Conservation (phyloP, 2,329 filamentous ascomycete genomes). For the Neurospora sp. region DNA sequence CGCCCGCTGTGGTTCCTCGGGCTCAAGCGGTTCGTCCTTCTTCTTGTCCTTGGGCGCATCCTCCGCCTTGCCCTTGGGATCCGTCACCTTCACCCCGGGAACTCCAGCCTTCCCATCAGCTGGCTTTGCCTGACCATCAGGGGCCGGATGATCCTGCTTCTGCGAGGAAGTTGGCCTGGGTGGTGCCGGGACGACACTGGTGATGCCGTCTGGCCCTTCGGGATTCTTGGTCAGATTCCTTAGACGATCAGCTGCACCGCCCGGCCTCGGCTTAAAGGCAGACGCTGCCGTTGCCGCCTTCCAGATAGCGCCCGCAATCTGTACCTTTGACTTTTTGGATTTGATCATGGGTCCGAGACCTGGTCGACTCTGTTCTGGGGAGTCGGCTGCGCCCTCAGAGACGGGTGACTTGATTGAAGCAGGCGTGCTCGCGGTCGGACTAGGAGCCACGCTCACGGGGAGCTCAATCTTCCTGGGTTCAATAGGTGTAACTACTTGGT, state of each 20-base stretch:
- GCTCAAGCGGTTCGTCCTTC: neutral
- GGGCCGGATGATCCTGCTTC: constrained; percentile 25
- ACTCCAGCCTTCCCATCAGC: constrained; percentile 25
- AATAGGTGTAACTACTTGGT: constrained; percentile 9
- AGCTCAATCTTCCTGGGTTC: constrained; percentile 8
- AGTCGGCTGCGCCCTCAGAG: constrained; percentile 18
- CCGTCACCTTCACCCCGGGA: constrained; percentile 50
- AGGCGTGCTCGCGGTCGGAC: constrained; percentile 19
- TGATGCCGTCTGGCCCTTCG: constrained; percentile 80
- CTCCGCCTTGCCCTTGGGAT: constrained; percentile 27
- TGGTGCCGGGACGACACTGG: constrained; percentile 75
- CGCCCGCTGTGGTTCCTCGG: constrained; percentile 46
- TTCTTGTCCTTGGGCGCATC: neutral
- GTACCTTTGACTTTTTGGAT: constrained; percentile 60
- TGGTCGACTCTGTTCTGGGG: constrained; percentile 42
- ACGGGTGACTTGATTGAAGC: constrained; percentile 10
- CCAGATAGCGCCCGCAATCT: constrained; percentile 66
- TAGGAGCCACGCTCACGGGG: constrained; percentile 5
- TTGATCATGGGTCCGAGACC: constrained; percentile 88
- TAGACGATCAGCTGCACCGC: constrained; percentile 74
- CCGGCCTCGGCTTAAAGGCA: constrained; percentile 76
- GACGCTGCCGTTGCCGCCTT: constrained; percentile 66
- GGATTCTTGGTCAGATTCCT: constrained; percentile 45
- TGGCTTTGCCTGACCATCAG: constrained; percentile 23
- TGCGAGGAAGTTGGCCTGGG: constrained; percentile 34